Evolutionary conservation across 1,139 yeast species (phyloP).

Genomic region (Hansenula sp.): DNA sequence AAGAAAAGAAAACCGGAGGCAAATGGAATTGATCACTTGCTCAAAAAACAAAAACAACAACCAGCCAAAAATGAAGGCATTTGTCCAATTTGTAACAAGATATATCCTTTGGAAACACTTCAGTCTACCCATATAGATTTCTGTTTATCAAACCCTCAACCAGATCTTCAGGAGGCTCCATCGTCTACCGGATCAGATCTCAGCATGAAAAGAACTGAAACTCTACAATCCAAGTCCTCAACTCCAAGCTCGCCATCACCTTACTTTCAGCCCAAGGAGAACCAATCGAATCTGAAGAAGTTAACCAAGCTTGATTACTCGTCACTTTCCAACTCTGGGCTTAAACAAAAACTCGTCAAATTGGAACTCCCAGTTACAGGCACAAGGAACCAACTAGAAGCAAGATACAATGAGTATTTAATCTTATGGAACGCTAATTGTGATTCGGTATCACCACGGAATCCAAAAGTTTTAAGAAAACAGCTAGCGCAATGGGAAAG

Average conservation of each 20-base stretch:
- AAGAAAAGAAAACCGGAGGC: slow-evolving; percentile 15
- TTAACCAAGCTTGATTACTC: slow-evolving; percentile 63
- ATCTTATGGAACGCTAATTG: slow-evolving; percentile 79
- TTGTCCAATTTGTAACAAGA: slow-evolving; percentile 70
- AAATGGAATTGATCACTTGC: slow-evolving; percentile 6
- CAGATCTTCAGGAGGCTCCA: slow-evolving; percentile 10
- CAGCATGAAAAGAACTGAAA: not conserved
- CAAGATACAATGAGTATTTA: slow-evolving; percentile 75
- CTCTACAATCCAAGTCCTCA: slow-evolving; percentile 6
- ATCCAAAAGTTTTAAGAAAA: slow-evolving; percentile 49
- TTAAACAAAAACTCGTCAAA: slow-evolving; percentile 56
- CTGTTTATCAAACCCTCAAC: slow-evolving; percentile 41
- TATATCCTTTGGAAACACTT: slow-evolving; percentile 52
- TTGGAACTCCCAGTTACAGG: slow-evolving; percentile 62
- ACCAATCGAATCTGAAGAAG: slow-evolving; percentile 15
- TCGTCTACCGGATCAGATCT: slow-evolving; percentile 2
- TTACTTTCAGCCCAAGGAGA: slow-evolving; percentile 8
- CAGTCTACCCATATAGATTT: slow-evolving; percentile 69
- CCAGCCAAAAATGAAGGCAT: slow-evolving; percentile 33
- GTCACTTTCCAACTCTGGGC: slow-evolving; percentile 54
- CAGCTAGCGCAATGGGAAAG: slow-evolving; percentile 71
- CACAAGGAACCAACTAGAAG: slow-evolving; percentile 56
- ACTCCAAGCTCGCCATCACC: slow-evolving; percentile 15
- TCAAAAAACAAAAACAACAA: slow-evolving; percentile 8
- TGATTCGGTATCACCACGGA: slow-evolving; percentile 68